Conservation (phyloP, 164 flowering plant genomes). For the Umbellularia californica region DNA sequence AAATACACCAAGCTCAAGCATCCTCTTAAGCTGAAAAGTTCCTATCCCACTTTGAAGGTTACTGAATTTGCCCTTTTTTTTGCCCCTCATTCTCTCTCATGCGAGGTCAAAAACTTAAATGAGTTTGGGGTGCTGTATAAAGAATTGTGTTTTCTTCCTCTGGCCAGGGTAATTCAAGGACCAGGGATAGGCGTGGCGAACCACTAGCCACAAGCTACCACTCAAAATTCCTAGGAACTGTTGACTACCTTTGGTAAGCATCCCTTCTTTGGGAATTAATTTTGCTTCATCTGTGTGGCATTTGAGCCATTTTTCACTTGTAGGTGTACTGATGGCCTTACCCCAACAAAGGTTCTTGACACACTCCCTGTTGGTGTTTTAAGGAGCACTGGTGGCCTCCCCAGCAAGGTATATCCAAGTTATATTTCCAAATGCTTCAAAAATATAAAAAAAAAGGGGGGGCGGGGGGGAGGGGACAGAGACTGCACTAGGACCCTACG, state of each 20-base stretch:
- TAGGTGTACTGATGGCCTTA: constrained; percentile 54
- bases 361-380: constrained; percentile 47
- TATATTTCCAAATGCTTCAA: not conserved
- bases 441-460: not conserved
- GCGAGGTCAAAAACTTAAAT: not conserved
- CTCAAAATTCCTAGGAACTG: constrained; percentile 68
- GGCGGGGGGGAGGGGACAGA: not conserved
- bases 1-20: constrained; percentile 27
- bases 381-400: constrained; percentile 49
- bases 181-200: constrained; percentile 49
- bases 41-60: constrained; percentile 54
- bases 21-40: constrained; percentile 55
- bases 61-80: not conserved
- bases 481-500: too few relatives aligned
- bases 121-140: not conserved
- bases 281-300: not conserved
- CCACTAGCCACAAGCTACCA: constrained; percentile 72
- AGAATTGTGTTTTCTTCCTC: not conserved
- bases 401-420: constrained; percentile 38
- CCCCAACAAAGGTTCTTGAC: constrained; percentile 57
- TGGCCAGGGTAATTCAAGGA: constrained; percentile 36
- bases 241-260: constrained; percentile 65
- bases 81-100: not conserved
- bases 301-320: constrained; percentile 2
- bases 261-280: not conserved